Percentiles rank a stretch among this genome's conserved stretches.
These are phyloP conservation scores for Mycena galericulata DNA, from an alignment of 768 basidiomycete species.

Conservation along the genomic window DNA sequence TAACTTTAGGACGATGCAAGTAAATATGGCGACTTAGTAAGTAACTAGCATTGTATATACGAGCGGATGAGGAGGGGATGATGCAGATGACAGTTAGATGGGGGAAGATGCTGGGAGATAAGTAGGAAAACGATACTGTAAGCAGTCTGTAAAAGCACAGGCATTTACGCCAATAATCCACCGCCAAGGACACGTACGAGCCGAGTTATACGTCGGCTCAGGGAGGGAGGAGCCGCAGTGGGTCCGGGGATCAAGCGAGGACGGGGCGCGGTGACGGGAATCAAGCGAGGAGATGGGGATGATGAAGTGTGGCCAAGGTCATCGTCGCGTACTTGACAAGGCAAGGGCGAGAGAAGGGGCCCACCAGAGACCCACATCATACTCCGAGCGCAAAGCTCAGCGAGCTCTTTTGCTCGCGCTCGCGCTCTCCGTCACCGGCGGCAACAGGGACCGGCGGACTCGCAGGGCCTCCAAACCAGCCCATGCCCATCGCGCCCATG, in stretches of 20 bases:
- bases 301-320: background rate
- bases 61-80: slow-evolving; percentile 14
- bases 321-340: background rate
- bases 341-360: background rate
- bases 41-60: slow-evolving; percentile 7
- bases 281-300: background rate
- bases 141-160: slow-evolving; percentile 22
- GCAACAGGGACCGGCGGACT: slow-evolving; percentile 3
- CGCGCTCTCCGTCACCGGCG: slow-evolving; percentile 22
- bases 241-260: slow-evolving; percentile 26
- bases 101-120: background rate
- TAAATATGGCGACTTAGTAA: slow-evolving; percentile 22
- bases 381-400: slow-evolving; percentile 35
- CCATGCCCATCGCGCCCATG: slow-evolving; percentile 31
- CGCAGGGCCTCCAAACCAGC: slow-evolving; percentile 25
- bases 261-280: background rate
- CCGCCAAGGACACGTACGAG: background rate
- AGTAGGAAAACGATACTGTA: slow-evolving; percentile 8
- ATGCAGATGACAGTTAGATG: slow-evolving; percentile 18
- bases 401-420: slow-evolving; percentile 33
- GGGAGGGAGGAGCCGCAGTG: background rate
- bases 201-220: slow-evolving; percentile 26
- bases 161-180: slow-evolving; percentile 19
- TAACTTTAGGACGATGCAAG: slow-evolving; percentile 25
- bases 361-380: background rate